These are phyloP conservation scores for Coniochaeta prunicola DNA, from an alignment of 2,329 filamentous ascomycete species.

Conservation along the genomic window DNA sequence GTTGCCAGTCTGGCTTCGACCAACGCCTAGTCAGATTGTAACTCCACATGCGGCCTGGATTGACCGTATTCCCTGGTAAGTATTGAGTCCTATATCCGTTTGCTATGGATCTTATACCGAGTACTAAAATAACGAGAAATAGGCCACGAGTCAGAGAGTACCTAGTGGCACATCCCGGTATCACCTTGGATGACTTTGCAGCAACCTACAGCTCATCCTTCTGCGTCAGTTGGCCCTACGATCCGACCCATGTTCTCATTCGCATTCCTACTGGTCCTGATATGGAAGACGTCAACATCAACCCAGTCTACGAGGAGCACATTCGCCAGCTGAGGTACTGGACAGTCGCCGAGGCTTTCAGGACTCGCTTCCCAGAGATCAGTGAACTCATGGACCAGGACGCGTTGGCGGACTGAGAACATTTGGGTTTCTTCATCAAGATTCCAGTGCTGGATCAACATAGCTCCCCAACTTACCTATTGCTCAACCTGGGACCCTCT, in stretches of 20 bases:
- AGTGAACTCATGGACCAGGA: neutral
- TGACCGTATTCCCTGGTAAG: slow-evolving; percentile 22
- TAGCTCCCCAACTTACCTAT: neutral
- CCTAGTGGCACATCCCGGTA: slow-evolving; percentile 17
- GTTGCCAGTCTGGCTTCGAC: slow-evolving; percentile 21
- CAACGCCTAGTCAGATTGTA: slow-evolving; percentile 17
- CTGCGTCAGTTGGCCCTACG: slow-evolving; percentile 22
- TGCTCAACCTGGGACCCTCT: neutral
- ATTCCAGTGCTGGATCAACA: neutral
- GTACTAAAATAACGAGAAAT: neutral
- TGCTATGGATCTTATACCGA: neutral
- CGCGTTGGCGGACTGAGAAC: neutral
- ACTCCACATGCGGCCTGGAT: slow-evolving; percentile 22
- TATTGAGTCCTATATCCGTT: neutral
- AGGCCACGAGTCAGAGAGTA: slow-evolving; percentile 22
- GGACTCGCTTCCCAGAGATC: slow-evolving; percentile 17
- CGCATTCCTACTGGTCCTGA: neutral
- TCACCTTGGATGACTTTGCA: slow-evolving; percentile 22
- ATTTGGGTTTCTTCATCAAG: neutral
- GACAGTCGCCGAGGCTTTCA: slow-evolving; percentile 19
- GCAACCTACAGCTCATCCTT: slow-evolving; percentile 22
- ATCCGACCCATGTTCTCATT: slow-evolving; percentile 17
- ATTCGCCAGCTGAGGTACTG: slow-evolving; percentile 21
- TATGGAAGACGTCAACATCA: slow-evolving; percentile 4
- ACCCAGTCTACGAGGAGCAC: slow-evolving; percentile 23